phyloP scores from a whole-genome alignment of 1,284 basidiomycete genomes.

The Marasmius tenuissimus region DNA sequence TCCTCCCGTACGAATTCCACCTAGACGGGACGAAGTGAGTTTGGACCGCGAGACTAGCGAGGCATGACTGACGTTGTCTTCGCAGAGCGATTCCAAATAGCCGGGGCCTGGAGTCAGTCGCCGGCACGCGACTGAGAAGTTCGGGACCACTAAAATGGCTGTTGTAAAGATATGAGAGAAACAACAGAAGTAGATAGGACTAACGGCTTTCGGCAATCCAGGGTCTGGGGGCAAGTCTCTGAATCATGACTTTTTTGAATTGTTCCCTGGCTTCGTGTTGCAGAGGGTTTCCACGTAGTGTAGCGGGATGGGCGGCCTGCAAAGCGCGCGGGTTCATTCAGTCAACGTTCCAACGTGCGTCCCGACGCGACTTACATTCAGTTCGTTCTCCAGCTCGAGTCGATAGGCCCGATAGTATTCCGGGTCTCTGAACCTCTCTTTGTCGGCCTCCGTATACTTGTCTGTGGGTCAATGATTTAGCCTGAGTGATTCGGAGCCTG shows the following conservation, averaged over 20 bases:
- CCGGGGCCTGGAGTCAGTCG: conserved; percentile 66
- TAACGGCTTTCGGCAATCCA: conserved; percentile 58
- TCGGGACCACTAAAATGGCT: conserved; percentile 48
- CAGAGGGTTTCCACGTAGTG: conserved; percentile 41
- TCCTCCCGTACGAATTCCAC: conserved; percentile 52
- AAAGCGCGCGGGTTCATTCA: background rate
- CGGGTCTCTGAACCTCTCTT: conserved; percentile 46
- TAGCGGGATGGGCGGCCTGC: conserved; percentile 48
- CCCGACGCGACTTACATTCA: conserved; percentile 43
- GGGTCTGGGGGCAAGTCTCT: conserved; percentile 54
- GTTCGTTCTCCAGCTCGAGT: conserved; percentile 45
- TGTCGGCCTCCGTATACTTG: conserved; percentile 55
- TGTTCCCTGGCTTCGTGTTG: conserved; percentile 38
- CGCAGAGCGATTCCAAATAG: conserved; percentile 61
- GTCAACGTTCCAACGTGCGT: background rate
- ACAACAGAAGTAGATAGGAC: conserved; percentile 16
- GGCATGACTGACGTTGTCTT: conserved; percentile 48
- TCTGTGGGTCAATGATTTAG: conserved; percentile 28
- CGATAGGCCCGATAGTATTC: conserved; percentile 51
- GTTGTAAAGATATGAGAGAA: background rate
- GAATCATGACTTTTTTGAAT: conserved; percentile 49
- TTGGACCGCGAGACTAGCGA: background rate
- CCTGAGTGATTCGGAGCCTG: background rate
- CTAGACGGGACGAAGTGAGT: conserved; percentile 26
- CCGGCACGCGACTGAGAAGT: conserved; percentile 57